phyloP scores from a whole-genome alignment of 495 filamentous ascomycete genomes.

The Glutinoglossum americanum region DNA sequence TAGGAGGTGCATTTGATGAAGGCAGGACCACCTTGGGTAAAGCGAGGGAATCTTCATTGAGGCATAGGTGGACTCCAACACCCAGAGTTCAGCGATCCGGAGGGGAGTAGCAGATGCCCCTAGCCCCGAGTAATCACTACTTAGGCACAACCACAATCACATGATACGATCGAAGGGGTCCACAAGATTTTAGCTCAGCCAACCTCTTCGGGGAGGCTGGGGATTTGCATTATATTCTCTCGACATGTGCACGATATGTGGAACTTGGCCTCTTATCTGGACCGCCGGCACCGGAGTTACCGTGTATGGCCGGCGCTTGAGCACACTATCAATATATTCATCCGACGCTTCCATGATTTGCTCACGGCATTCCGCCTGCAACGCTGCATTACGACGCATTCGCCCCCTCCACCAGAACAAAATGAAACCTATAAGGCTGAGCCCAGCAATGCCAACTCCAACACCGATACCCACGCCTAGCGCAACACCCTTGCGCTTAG shows the following conservation, averaged over 20 bases:
- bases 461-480: background rate
- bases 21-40: constrained; percentile 17
- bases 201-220: background rate
- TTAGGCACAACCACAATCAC: background rate
- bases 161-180: background rate
- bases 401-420: background rate
- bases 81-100: constrained; percentile 12
- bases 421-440: background rate
- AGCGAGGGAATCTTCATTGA: constrained; percentile 14
- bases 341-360: background rate
- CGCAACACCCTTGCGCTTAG: background rate
- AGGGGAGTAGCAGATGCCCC: background rate
- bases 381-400: background rate
- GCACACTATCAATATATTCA: background rate
- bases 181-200: background rate
- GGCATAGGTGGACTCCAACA: constrained; percentile 35
- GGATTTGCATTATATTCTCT: background rate
- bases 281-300: background rate
- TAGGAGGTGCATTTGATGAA: constrained; percentile 23
- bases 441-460: background rate
- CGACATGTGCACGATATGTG: background rate
- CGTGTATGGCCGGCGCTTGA: background rate
- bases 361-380: background rate
- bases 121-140: background rate
- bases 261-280: background rate